A percentile compares a stretch with the other conserved stretches of the same genome.
Conservation (phyloP, 148 eudicot genomes). For the Polygonum maritimum region DNA sequence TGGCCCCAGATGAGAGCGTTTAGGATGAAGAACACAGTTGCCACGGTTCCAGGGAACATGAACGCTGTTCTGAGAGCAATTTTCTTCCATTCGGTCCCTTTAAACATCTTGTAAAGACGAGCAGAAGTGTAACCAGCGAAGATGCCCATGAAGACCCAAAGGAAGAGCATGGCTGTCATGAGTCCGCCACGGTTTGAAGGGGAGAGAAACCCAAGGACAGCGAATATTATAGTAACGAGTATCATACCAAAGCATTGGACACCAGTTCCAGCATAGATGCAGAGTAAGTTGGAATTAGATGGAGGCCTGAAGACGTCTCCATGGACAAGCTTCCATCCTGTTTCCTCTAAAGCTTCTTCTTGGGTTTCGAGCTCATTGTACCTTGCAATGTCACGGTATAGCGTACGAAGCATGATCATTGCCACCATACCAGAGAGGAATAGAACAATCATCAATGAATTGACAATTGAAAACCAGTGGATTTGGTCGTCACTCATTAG, state of each 20-base stretch:
- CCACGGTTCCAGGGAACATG: constrained; percentile 36
- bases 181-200: constrained; percentile 48
- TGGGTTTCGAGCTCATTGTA: constrained; percentile 45
- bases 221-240: constrained; percentile 38
- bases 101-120: constrained; percentile 34
- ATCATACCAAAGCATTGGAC: constrained; percentile 46
- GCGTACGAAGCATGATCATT: constrained; percentile 41
- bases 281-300: constrained; percentile 26
- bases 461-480: constrained; percentile 42
- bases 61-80: constrained; percentile 34
- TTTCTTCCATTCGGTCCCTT: constrained; percentile 43
- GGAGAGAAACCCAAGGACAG: constrained; percentile 42
- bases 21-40: constrained; percentile 31
- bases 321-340: constrained; percentile 41
- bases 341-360: constrained; percentile 43
- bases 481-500: constrained; percentile 43
- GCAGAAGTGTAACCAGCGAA: constrained; percentile 43
- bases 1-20: constrained; percentile 41
- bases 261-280: constrained; percentile 43
- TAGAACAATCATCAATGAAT: constrained; percentile 41
- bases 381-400: constrained; percentile 40
- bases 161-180: constrained; percentile 44
- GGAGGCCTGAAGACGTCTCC: constrained; percentile 47
- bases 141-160: constrained; percentile 46
- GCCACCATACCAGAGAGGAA: constrained; percentile 49